Evolutionary conservation across 2,329 filamentous ascomycete genomes (phyloP).

Genomic region (Exophiala viscosa): DNA sequence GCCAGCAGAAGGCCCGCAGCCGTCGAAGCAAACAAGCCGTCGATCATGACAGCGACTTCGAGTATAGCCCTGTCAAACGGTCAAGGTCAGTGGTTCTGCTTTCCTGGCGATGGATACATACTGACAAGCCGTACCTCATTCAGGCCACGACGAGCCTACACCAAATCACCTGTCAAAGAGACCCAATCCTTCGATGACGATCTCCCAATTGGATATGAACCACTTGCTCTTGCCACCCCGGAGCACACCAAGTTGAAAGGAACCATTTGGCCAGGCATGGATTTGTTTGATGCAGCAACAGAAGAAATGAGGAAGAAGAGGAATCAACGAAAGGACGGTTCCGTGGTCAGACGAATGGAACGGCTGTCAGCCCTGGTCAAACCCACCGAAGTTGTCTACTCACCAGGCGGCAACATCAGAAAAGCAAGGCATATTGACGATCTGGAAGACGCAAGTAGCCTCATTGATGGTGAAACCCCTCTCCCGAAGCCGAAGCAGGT

Average conservation of each 20-base stretch:
- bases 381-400: constrained; percentile 47
- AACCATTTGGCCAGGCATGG: constrained; percentile 50
- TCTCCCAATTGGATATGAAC: constrained; percentile 5
- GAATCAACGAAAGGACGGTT: constrained; percentile 51
- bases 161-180: constrained; percentile 7
- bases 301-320: constrained; percentile 47
- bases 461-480: constrained; percentile 44
- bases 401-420: constrained; percentile 40
- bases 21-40: constrained; percentile 5
- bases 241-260: constrained; percentile 44
- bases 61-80: constrained; percentile 22
- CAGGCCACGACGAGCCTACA: constrained; percentile 7
- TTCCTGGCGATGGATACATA: not conserved
- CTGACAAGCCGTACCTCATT: constrained; percentile 9
- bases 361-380: constrained; percentile 42
- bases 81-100: constrained; percentile 11
- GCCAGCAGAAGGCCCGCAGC: constrained; percentile 9
- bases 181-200: constrained; percentile 5
- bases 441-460: constrained; percentile 46
- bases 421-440: constrained; percentile 47
- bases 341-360: constrained; percentile 45
- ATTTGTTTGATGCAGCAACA: constrained; percentile 50
- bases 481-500: constrained; percentile 33
- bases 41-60: constrained; percentile 22
- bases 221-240: constrained; percentile 22